Evolutionary conservation across 225 moss, liverwort and hornwort species (phyloP), one percentile per base, ranked within the genome.

Genomic region (Sphagnum contortum): DNA sequence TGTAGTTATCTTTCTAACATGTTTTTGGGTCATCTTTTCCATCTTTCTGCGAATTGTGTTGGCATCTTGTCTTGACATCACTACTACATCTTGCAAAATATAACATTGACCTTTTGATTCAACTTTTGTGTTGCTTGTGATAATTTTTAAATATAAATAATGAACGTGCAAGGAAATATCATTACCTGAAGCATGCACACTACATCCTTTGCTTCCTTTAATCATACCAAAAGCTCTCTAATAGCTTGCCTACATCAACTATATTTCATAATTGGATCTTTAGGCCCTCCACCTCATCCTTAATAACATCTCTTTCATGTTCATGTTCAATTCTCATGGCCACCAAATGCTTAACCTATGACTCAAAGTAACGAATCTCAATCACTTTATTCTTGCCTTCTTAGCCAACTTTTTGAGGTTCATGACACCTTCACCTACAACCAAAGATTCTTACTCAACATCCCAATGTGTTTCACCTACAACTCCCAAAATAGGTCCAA

Each of bases 401-500:
- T 88, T 93, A 2, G 93, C 98, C 73, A 93, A 66, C 68, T 91
- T 89, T 77, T 84, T 93, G 12, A 93, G 76, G 70, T 98, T 91
- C 10, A 61, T 74, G 44, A 81, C 55, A 10, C 85, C 91, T 54
- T 98, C 98, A 48, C 91, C n/a, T n/a, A 87, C 14, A 98, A 93
- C 72, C 81, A 93, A 5, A 93, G 73, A 11, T 98, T 91, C 66
- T 91, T 98, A 12, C 82, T 86, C 44, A 98, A 69, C 72, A 93
- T 70, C 9, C 75, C 60, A 14, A 98, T 91, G 71, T 98, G 98
- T 69, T 98, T 98, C 79, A 93, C 98, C 59, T 98, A 93, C 14
- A 98, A 87, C 73, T 98, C 98, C 49, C 91, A 90, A 55, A 91
- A 98, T 68, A 93, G 98, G 57, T 98, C 98, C 10, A 98, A 69